Conservation (phyloP, 192 early-diverging fungal species). For the Phlyctochytrium arcticum region DNA sequence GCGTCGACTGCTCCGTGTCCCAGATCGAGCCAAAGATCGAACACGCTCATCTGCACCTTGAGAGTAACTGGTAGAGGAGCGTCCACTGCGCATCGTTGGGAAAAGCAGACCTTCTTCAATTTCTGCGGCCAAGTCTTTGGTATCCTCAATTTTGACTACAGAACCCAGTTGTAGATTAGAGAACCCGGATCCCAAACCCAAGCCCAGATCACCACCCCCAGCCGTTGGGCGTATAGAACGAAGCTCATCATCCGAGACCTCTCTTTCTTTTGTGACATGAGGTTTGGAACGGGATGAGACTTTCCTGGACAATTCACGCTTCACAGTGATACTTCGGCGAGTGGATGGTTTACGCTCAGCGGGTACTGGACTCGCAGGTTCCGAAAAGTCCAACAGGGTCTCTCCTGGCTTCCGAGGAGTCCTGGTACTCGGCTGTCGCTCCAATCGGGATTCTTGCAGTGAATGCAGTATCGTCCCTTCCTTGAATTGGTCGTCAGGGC, state of each 20-base stretch:
- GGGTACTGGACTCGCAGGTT: not conserved
- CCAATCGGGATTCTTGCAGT: no score
- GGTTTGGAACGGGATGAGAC: not conserved
- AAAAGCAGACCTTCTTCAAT: not conserved
- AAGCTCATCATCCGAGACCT: slow-evolving; percentile 5
- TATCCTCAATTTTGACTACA: slow-evolving; percentile 19
- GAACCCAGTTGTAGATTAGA: slow-evolving; percentile 11
- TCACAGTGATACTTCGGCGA: not conserved
- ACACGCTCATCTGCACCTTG: not conserved
- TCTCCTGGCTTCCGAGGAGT: slow-evolving; percentile 11
- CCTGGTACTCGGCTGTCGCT: not conserved
- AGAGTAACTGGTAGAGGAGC: not conserved
- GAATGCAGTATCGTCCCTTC: slow-evolving; percentile 19
- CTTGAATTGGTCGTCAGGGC: slow-evolving; percentile 1
- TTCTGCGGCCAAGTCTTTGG: not conserved
- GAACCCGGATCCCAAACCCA: slow-evolving; percentile 19
- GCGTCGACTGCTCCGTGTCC: not conserved
- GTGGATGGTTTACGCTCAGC: not conserved
- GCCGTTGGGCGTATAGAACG: not conserved
- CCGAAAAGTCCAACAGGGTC: not conserved
- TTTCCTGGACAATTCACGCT: no score
- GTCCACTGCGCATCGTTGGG: not conserved
- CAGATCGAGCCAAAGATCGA: not conserved
- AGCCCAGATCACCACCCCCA: slow-evolving; percentile 6
- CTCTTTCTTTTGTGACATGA: not conserved